Base-by-base conservation (phyloP, 805 yeast genomes). In the Kluyveromyces aestuarii region DNA sequence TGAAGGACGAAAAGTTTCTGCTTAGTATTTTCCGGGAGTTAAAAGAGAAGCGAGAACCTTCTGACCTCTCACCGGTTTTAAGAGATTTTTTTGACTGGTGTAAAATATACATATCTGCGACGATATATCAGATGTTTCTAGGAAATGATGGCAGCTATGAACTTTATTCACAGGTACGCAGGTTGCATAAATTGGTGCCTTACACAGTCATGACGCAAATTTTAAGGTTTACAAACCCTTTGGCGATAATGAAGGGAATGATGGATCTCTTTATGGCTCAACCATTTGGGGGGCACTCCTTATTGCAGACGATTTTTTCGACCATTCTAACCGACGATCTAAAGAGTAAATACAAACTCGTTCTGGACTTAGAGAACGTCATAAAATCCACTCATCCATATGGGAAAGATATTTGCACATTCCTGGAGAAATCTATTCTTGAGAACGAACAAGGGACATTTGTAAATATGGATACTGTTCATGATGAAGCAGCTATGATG, bases 121-220 rank as follows among this genome's bases (percentile, higher is more conserved):
- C 96, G 0, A 68, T 91, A 2, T 90, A 87, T 65, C 88, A 87
- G 54, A 56, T 84, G 37, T 84, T 89, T 56, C 70, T 91, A 21
- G 93, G 91, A 1, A 82, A 79, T 47, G 98, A 91, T 62, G 79
- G 80, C 52, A 81, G 96, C 1, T 79, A 81, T 51, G 96, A 87
- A 56, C 71, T 86, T 56, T 81, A 84, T 56, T 73, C 76, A 11
- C 88, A 87, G 59, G 69, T 85, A 33, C 79, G 80, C 53, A 77
- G 82, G 49, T 68, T 93, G 38, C 96, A 91, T 67, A 68, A 74
- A 33, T 60, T 87, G 50, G 79, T 91, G 69, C 99, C 98, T 0
- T 93, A 91, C 63, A 69, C 76, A 1, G 61, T 91, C 36, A 78
- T 90, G 64, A 81, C 82, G 40, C 86, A 87, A 18, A 84, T 91